Evolutionary conservation across 1,284 basidiomycete genomes (phyloP).

Genomic region (Amylostereum areolatum): DNA sequence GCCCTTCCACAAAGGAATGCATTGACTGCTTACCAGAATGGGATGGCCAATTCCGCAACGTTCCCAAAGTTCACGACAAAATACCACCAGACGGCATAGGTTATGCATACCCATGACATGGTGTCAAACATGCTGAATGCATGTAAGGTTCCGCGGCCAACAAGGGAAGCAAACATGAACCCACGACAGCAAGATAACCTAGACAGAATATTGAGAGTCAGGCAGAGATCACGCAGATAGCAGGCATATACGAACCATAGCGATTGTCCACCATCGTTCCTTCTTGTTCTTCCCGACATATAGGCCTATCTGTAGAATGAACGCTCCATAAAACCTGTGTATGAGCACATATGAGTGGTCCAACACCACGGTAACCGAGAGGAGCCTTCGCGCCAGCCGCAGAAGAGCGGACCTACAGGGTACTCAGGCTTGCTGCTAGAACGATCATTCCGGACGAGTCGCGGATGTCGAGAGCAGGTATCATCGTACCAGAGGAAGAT

Average conservation of each 20-base stretch:
- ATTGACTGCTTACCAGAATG: too few species aligned
- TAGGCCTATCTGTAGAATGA: not conserved
- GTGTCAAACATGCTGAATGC: conserved; percentile 1
- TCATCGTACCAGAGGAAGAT: too few species aligned
- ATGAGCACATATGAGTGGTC: not conserved
- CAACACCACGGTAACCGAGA: not conserved
- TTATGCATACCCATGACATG: not conserved
- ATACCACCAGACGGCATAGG: conserved; percentile 2
- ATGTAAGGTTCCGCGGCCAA: not conserved
- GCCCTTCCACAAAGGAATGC: too few species aligned
- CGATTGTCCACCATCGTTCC: not conserved
- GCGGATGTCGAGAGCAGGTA: not conserved
- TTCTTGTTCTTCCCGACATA: not conserved
- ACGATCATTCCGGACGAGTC: not conserved
- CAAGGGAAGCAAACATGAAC: not conserved
- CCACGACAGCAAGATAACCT: not conserved
- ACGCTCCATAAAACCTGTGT: conserved; percentile 1
- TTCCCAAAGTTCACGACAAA: conserved; percentile 2
- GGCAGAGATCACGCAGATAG: not conserved
- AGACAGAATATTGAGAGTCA: not conserved
- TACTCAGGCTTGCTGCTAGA: conserved; percentile 1
- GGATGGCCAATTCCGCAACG: not conserved
- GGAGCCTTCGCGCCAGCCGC: not conserved
- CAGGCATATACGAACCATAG: not conserved
- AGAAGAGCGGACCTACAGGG: not conserved